Conservation (phyloP, 768 basidiomycete genomes). For the Gloeopeniophorella convolvens region DNA sequence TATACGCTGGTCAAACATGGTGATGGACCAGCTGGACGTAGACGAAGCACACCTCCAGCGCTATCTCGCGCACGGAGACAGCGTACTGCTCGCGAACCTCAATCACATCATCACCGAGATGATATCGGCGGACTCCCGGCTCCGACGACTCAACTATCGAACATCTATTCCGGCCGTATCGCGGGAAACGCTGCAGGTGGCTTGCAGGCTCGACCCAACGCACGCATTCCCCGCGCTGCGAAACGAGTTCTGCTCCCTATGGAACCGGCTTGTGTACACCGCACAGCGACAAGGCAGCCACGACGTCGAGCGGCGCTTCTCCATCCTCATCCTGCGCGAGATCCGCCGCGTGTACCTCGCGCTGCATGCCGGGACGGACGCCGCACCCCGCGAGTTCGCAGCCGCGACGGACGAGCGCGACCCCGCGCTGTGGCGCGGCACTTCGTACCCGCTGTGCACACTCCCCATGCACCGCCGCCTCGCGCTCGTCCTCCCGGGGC, state of each 20-base stretch:
- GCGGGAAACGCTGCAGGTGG: neutral
- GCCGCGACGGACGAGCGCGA: neutral
- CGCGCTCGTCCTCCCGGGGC: neutral
- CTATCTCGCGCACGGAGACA: neutral
- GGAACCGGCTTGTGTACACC: neutral
- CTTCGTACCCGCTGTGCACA: neutral
- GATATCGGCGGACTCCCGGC: neutral
- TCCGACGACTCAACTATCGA: neutral
- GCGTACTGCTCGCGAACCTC: neutral
- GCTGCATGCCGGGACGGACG: neutral
- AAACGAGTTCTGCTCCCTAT: conserved; percentile 3
- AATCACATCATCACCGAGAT: neutral
- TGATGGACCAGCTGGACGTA: neutral
- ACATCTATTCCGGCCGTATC: neutral
- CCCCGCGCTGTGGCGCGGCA: neutral
- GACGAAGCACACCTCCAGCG: neutral
- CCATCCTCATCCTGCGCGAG: neutral
- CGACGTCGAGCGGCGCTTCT: neutral
- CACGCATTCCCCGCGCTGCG: neutral
- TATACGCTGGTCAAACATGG: neutral
- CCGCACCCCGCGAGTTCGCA: neutral
- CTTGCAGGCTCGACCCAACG: neutral
- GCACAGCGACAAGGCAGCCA: neutral
- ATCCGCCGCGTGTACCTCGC: neutral
- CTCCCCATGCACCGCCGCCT: conserved; percentile 1